A percentile compares a stretch with the other conserved stretches of the same genome.
These are phyloP conservation scores for Gamarada debralockiae DNA, from an alignment of 495 filamentous ascomycete genomes.

Conservation along the genomic window DNA sequence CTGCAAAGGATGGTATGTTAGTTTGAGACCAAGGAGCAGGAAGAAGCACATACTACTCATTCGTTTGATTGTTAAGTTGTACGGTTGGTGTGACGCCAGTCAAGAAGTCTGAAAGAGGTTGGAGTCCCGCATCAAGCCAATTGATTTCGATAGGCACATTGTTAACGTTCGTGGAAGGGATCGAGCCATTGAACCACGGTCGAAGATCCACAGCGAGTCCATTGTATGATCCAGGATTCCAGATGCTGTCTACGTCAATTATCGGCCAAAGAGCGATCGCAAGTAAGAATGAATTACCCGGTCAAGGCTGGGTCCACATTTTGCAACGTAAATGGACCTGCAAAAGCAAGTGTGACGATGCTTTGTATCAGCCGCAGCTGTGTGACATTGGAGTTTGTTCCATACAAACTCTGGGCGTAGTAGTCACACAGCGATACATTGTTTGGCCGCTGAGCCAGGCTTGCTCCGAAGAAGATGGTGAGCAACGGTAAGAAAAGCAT, in stretches of 20 bases:
- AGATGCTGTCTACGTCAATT: too few relatives aligned
- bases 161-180: slow-evolving; percentile 39
- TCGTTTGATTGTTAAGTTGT: slow-evolving; percentile 10
- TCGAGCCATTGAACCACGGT: slow-evolving; percentile 42
- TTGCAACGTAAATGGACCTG: slow-evolving; percentile 36
- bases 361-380: slow-evolving; percentile 41
- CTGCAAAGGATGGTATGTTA: slow-evolving; percentile 11
- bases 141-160: slow-evolving; percentile 18
- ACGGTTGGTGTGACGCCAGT: slow-evolving; percentile 6
- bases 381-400: slow-evolving; percentile 44
- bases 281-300: slow-evolving; percentile 23
- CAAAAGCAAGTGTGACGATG: slow-evolving; percentile 44
- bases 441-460: slow-evolving; percentile 26
- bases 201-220: slow-evolving; percentile 38
- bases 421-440: slow-evolving; percentile 45
- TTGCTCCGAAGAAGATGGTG: background rate
- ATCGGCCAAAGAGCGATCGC: too few relatives aligned
- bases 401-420: slow-evolving; percentile 40
- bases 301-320: slow-evolving; percentile 32
- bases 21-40: background rate
- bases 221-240: slow-evolving; percentile 35
- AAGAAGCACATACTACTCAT: slow-evolving; percentile 17
- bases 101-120: slow-evolving; percentile 14
- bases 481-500: slow-evolving; percentile 12
- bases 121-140: slow-evolving; percentile 23